phyloP scores from a whole-genome alignment of 345 rosid species.

The Eucalyptus decipiens region DNA sequence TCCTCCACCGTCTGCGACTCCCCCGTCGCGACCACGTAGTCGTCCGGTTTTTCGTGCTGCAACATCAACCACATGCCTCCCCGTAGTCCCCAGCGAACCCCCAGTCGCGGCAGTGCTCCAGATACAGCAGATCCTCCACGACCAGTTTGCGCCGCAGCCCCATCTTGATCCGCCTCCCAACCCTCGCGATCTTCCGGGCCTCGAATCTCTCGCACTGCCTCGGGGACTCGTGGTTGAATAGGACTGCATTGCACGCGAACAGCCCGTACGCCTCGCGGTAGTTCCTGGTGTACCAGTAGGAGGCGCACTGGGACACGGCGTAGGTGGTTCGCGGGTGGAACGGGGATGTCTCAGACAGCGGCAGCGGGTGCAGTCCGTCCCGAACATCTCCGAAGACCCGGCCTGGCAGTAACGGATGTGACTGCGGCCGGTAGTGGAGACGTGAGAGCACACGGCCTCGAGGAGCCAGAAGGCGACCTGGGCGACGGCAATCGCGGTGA shows the following conservation, averaged over 20 bases:
- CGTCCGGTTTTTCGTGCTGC: constrained; percentile 84
- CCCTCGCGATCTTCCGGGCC: no score
- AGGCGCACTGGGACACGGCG: constrained; percentile 80
- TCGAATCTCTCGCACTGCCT: neutral
- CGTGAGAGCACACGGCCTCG: neutral
- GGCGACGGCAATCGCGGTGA: no score
- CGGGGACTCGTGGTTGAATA: constrained; percentile 87
- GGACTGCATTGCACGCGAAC: constrained; percentile 74
- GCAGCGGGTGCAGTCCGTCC: no score
- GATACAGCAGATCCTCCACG: constrained; percentile 62
- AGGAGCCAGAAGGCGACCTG: no score
- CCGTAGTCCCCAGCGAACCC: constrained; percentile 90
- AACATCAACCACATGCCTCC: constrained; percentile 99
- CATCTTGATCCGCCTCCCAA: constrained; percentile 19
- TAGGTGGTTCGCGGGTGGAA: constrained; percentile 90
- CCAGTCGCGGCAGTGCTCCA: constrained; percentile 49
- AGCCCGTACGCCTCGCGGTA: constrained; percentile 79
- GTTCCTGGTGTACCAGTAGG: constrained; percentile 89
- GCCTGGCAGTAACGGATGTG: constrained; percentile 62
- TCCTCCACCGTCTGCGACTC: constrained; percentile 81
- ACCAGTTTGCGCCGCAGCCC: constrained; percentile 69
- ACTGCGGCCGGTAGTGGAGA: constrained; percentile 44
- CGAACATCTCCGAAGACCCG: constrained; percentile 46
- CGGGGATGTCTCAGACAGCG: constrained; percentile 9
- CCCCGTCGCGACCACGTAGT: constrained; percentile 89